These are phyloP conservation scores for Macrophomina pseudophaseolina DNA, from an alignment of 2,329 filamentous ascomycete species.

Conservation along the genomic window DNA sequence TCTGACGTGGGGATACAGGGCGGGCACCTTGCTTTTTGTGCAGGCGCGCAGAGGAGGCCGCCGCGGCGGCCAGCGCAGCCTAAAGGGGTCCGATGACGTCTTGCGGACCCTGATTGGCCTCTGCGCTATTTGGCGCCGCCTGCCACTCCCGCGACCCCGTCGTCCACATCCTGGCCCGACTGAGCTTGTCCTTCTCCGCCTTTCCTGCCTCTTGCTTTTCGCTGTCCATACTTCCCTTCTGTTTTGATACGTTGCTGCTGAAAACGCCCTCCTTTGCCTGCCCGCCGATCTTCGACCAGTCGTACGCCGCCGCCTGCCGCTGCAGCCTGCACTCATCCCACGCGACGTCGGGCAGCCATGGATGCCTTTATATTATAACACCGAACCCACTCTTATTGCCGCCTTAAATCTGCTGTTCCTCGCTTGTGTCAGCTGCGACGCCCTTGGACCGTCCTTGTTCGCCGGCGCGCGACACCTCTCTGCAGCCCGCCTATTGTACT, in stretches of 20 bases:
- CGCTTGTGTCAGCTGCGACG: background rate
- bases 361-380: slow-evolving; percentile 20
- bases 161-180: slow-evolving; percentile 9
- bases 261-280: background rate
- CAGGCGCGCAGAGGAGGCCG: background rate
- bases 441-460: background rate
- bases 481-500: background rate
- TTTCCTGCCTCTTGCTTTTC: slow-evolving; percentile 11
- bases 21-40: slow-evolving; percentile 4
- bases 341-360: slow-evolving; percentile 19
- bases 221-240: background rate
- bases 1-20: slow-evolving; percentile 10
- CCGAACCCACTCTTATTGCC: background rate
- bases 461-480: background rate
- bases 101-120: slow-evolving; percentile 19
- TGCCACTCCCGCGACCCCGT: slow-evolving; percentile 20
- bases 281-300: slow-evolving; percentile 2
- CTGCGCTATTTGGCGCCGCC: background rate
- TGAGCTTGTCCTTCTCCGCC: slow-evolving; percentile 17
- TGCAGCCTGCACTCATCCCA: slow-evolving; percentile 7
- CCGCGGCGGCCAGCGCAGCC: background rate
- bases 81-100: background rate
- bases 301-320: background rate
- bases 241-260: background rate
- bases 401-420: background rate